Conservation (phyloP, 805 yeast species). For the Candida ipomoeae region DNA sequence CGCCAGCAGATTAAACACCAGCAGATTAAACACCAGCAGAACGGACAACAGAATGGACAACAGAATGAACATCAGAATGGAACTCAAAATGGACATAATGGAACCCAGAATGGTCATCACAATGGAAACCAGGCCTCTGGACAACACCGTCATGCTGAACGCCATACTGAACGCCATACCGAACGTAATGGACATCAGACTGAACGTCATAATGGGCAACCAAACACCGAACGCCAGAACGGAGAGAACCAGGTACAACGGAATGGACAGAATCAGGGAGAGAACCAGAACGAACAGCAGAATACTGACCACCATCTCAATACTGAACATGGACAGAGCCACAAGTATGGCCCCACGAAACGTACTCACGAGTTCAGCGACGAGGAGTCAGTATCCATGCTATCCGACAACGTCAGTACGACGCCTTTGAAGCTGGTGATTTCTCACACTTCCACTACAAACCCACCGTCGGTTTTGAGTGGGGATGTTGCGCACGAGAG, state of each 20-base stretch:
- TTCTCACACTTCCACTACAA: constrained; percentile 35
- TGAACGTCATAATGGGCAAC: not conserved
- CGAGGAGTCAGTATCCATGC: constrained; percentile 12
- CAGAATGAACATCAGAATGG: not conserved
- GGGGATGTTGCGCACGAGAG: constrained; percentile 26
- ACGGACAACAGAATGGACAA: not conserved
- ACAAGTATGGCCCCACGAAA: constrained; percentile 7
- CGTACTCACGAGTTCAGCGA: constrained; percentile 13
- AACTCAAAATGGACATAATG: not conserved
- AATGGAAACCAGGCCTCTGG: too few relatives aligned
- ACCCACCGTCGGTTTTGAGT: constrained; percentile 38
- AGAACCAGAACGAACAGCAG: not conserved
- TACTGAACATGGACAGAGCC: constrained; percentile 3
- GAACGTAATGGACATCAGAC: too few relatives aligned
- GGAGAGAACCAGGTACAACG: not conserved
- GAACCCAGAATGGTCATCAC: not conserved
- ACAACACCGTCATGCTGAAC: too few relatives aligned
- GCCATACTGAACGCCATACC: too few relatives aligned
- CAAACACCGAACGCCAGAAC: not conserved
- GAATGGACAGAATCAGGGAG: not conserved
- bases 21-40: not conserved
- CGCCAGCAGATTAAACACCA: not conserved
- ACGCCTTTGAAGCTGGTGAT: constrained; percentile 45
- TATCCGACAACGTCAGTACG: constrained; percentile 42
- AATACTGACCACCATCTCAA: constrained; percentile 3